Percentiles rank a stretch among this genome's conserved stretches.
Evolutionary conservation across 2,329 filamentous ascomycete genomes (phyloP).

Genomic region (Penicillium sp.): DNA sequence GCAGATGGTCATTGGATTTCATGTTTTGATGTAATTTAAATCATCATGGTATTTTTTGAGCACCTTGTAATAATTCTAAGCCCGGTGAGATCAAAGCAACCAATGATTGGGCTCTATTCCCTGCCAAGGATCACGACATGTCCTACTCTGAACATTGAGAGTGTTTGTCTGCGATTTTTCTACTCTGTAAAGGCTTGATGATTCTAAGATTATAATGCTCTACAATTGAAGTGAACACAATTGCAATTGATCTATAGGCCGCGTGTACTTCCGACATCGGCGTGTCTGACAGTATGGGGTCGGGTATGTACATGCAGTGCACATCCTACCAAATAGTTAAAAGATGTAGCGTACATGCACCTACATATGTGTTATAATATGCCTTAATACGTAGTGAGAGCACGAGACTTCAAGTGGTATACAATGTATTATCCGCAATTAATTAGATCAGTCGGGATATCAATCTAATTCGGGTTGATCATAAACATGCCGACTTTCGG

Average conservation of each 20-base stretch:
- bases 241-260: not conserved
- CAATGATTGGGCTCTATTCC: not conserved
- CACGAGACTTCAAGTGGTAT: not conserved
- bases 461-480: conserved; percentile 4
- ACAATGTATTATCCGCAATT: not conserved
- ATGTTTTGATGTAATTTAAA: not conserved
- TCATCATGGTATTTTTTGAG: not conserved
- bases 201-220: not conserved
- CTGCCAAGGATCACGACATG: conserved; percentile 12
- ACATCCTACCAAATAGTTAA: conserved; percentile 9
- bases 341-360: not conserved
- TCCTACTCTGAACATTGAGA: not conserved
- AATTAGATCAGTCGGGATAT: conserved; percentile 11
- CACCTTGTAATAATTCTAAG: not conserved
- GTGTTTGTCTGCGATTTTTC: not conserved
- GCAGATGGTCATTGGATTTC: not conserved
- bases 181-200: not conserved
- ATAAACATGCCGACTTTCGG: conserved; percentile 11
- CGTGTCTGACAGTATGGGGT: conserved; percentile 10
- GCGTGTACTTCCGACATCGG: conserved; percentile 16
- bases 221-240: not conserved
- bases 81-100: not conserved
- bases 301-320: conserved; percentile 18
- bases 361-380: not conserved
- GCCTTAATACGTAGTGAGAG: not conserved